Evolutionary conservation across 108 stramenopile species (phyloP), one percentile per base, ranked within the genome.

Genomic region (Asterionellopsis glacialis): DNA sequence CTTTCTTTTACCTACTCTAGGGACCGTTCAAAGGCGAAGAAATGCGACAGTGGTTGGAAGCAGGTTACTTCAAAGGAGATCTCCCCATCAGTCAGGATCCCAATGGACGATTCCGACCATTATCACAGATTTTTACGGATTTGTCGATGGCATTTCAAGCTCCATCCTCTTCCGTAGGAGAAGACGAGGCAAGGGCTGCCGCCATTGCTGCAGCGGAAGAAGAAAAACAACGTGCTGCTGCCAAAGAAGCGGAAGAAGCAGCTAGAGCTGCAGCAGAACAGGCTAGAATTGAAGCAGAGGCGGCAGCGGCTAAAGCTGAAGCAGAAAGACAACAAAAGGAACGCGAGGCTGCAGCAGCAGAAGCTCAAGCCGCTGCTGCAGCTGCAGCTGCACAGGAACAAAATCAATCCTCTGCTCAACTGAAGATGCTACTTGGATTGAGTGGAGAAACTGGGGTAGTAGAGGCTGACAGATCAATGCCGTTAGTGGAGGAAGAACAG

Each of bases 11-110:
- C 5, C 24, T 33, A 14, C 24, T 47, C 23, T 26, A 95, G 88
- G 97, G 97, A 24, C 97, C 97, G 38, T 98, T 98, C 74, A 78
- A 84, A 18, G 84, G 88, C 14, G 77, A 87, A 24, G 95, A 97
- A 63, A 98, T 98, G 97, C 76, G 94, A 44, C 94, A 97, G 77
- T 98, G 97, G 97, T 76, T 96, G 43, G 94, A 96, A 64, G 93
- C 93, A 45, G 97, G 97, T 10, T 98, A 98, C 74, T 98, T 98
- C 66, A 91, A 97, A 72, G 91, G 90, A 9, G 90, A 95, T 50
- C 69, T 95, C 38, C 92, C 91, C 11, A 90, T 96, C 40, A 89
- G 91, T 28, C 88, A 88, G 55, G 68, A 80, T 41, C 63, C 70
- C 11, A 64, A 45, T 57, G 95, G 91, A 41, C 85, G 87, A 18